phyloP scores from a whole-genome alignment of 192 early-diverging fungal species.

The Coemansia sp. region DNA sequence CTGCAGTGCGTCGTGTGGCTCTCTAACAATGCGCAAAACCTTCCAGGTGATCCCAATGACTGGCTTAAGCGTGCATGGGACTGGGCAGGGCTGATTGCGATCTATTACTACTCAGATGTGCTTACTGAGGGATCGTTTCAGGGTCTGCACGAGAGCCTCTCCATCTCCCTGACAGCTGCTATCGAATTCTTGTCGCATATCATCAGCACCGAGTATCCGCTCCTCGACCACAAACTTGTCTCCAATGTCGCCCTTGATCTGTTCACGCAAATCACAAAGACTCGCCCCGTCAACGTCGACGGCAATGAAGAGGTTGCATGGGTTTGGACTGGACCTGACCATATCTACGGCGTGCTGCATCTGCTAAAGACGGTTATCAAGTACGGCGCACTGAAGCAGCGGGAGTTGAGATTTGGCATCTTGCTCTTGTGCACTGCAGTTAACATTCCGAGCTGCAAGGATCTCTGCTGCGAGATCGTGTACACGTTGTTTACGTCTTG shows the following conservation, averaged over 20 bases:
- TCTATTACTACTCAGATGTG: conserved; percentile 31
- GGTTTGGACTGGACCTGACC: conserved; percentile 39
- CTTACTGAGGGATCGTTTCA: conserved; percentile 4
- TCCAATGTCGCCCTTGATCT: conserved; percentile 8
- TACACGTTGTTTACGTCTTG: conserved; percentile 50
- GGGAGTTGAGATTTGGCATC: conserved; percentile 27
- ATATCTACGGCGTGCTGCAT: conserved; percentile 35
- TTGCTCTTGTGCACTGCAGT: conserved; percentile 49
- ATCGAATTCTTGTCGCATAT: conserved; percentile 35
- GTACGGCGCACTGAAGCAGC: conserved; percentile 41
- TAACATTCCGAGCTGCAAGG: conserved; percentile 28
- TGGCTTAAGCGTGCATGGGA: conserved; percentile 33
- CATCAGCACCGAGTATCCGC: conserved; percentile 41
- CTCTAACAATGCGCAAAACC: conserved; percentile 20
- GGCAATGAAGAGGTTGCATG: conserved; percentile 31
- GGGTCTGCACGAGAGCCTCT: conserved; percentile 4
- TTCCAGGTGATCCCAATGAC: conserved; percentile 11
- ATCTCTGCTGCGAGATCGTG: conserved; percentile 43
- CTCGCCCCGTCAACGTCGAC: conserved; percentile 22
- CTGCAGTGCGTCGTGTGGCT: conserved; percentile 39
- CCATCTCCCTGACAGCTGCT: conserved; percentile 26
- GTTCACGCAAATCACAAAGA: conserved; percentile 22
- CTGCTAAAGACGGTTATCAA: conserved; percentile 48
- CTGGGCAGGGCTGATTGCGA: conserved; percentile 31
- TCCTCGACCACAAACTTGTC: conserved; percentile 27